These are phyloP conservation scores for Eucalyptus caleyi DNA, from an alignment of 345 rosid species.

Conservation along the genomic window DNA sequence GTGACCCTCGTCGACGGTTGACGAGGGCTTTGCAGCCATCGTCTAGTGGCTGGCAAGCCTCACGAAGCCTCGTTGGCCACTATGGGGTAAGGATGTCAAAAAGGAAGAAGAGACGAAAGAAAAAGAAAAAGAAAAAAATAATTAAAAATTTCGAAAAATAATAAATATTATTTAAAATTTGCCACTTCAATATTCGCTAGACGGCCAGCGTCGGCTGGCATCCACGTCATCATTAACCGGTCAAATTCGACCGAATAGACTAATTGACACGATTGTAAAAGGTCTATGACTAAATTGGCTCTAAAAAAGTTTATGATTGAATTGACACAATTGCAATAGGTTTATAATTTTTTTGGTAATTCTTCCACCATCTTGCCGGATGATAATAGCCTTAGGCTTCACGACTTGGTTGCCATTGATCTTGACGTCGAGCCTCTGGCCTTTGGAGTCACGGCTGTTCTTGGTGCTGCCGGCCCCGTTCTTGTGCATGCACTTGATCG, in stretches of 20 bases:
- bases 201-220: fast-evolving
- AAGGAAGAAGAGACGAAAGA: too few relatives aligned
- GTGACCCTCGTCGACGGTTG: fast-evolving
- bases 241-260: fast-evolving
- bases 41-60: too few relatives aligned
- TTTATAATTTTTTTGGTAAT: too few relatives aligned
- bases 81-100: fast-evolving
- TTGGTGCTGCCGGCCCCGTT: slow-evolving; percentile 95
- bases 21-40: too few relatives aligned
- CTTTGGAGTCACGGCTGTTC: slow-evolving; percentile 85
- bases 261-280: too few relatives aligned
- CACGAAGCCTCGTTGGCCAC: fast-evolving
- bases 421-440: slow-evolving; percentile 81
- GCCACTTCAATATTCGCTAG: fast-evolving
- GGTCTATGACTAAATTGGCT: fast-evolving
- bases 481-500: slow-evolving; percentile 77
- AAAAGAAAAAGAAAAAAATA: fast-evolving
- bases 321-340: fast-evolving
- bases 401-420: slow-evolving; percentile 74
- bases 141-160: too few relatives aligned
- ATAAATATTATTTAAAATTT: too few relatives aligned
- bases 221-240: fast-evolving
- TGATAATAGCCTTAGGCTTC: slow-evolving; percentile 68
- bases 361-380: too few relatives aligned
- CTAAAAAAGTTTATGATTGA: fast-evolving